Percentiles rank a stretch among this genome's conserved stretches.
Evolutionary conservation across 179 eudicot genomes (phyloP).

Genomic region (Silene vulgaris): DNA sequence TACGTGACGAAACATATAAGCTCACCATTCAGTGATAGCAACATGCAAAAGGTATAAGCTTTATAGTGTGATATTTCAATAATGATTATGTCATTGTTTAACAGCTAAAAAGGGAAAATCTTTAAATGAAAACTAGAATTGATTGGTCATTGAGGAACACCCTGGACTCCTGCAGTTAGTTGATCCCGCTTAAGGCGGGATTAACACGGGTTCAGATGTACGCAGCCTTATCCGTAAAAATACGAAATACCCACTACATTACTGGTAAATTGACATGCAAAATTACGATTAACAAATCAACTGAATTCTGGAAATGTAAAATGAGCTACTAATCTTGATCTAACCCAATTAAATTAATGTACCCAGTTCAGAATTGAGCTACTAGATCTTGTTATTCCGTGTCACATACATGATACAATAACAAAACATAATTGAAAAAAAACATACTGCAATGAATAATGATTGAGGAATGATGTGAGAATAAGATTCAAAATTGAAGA

Average conservation of each 20-base stretch:
- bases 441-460: not conserved
- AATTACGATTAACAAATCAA: not conserved
- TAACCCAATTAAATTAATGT: not conserved
- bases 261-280: not conserved
- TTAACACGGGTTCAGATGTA: not conserved
- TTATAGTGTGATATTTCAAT: not conserved
- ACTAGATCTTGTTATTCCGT: constrained; percentile 12
- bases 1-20: not conserved
- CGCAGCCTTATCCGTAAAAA: not conserved
- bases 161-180: not conserved
- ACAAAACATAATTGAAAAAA: not conserved
- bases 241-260: not conserved
- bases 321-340: constrained; percentile 16
- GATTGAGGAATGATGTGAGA: not conserved
- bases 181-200: not conserved
- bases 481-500: not conserved
- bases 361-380: not conserved
- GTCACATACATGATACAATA: not conserved
- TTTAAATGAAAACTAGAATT: too few relatives aligned
- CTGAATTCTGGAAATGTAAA: not conserved
- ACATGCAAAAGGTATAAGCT: constrained; percentile 2
- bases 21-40: not conserved
- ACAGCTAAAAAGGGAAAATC: too few relatives aligned
- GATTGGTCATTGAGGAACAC: not conserved
- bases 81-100: not conserved